Evolutionary conservation across 495 filamentous ascomycete genomes (phyloP).

Genomic region (Daldinia loculata): DNA sequence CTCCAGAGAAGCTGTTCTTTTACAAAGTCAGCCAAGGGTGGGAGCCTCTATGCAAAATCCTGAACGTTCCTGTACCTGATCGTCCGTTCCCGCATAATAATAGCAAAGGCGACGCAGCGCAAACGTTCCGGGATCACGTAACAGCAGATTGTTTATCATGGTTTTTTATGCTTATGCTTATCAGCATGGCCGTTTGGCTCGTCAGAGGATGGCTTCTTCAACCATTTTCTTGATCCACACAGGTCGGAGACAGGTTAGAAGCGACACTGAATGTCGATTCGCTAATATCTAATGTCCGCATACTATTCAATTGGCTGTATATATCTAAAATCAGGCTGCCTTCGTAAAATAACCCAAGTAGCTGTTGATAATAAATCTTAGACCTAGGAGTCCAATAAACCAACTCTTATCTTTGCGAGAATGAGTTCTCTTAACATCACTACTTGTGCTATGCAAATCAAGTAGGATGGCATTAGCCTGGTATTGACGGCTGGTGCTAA

Average conservation of each 20-base stretch:
- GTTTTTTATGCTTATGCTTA: slow-evolving; percentile 39
- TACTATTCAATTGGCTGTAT: not conserved
- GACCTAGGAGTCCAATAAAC: not conserved
- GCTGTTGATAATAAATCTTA: not conserved
- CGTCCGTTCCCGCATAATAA: slow-evolving; percentile 51
- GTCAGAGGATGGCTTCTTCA: slow-evolving; percentile 25
- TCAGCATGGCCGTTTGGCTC: slow-evolving; percentile 39
- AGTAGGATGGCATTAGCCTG: too few relatives aligned
- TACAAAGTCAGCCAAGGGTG: slow-evolving; percentile 57
- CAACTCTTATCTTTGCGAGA: too few relatives aligned
- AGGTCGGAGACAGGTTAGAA: not conserved
- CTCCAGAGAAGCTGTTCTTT: slow-evolving; percentile 52
- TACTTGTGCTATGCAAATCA: too few relatives aligned
- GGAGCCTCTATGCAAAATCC: slow-evolving; percentile 52
- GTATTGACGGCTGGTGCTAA: too few relatives aligned
- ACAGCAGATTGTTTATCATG: slow-evolving; percentile 39
- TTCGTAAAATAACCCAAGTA: not conserved
- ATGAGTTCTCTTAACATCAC: too few relatives aligned
- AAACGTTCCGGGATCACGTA: slow-evolving; percentile 39
- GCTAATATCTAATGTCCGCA: not conserved
- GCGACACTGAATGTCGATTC: not conserved
- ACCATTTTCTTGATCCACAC: slow-evolving; percentile 18
- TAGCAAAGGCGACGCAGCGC: slow-evolving; percentile 42
- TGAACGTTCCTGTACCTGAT: slow-evolving; percentile 50
- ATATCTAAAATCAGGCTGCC: not conserved